Base-by-base conservation (phyloP, 2,329 filamentous ascomycete genomes). In the Fusarium sp. region DNA sequence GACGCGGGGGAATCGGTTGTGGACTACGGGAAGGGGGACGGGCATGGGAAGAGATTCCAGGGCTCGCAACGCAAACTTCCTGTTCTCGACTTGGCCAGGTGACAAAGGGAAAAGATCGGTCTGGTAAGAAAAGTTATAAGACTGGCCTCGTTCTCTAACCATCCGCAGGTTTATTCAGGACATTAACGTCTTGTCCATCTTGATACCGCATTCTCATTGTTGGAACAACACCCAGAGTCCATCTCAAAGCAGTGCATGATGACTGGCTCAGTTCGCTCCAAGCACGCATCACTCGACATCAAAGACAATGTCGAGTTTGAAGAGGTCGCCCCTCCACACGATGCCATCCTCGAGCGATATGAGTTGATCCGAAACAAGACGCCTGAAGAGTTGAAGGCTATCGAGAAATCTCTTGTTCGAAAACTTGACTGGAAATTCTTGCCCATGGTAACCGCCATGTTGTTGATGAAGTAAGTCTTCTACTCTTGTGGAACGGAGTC, bases 401-500 rank as follows among this genome's bases (percentile, higher is more conserved):
- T 77, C 33, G 64, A 73, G 11, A 77, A 76, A 50, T 53, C 67
- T 2, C 57, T 77, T 0, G 62, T 77, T 7, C 65, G 68, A 4
- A 77, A 77, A 7, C 69, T 77, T 0, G 75, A 77, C 60, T 77
- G 66, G 71, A 71, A 62, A 4, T 77, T 77, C 13, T 61, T 77
- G 0, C 73, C 75, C 3, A 72, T 75, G 66, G 69, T 77, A 0
- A 69, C 73, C 9, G 63, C 73, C 4, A 77, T 77, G 76, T 59
- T 71, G 8, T 0, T 77, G 5, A 70, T 77, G 68, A 77, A 76
- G 76, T 77, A 23, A 64, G 75, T 62, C 1, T 6, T 4, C 7
- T 4, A 0, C 0, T 1, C 8, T 2, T 10, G 14, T 6, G 11
- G 4, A 38, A 7, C 3, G 13, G 31, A 31, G 7, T 10, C 0